Evolutionary conservation across 2,329 filamentous ascomycete genomes (phyloP).

Genomic region (Cercospora sojina): DNA sequence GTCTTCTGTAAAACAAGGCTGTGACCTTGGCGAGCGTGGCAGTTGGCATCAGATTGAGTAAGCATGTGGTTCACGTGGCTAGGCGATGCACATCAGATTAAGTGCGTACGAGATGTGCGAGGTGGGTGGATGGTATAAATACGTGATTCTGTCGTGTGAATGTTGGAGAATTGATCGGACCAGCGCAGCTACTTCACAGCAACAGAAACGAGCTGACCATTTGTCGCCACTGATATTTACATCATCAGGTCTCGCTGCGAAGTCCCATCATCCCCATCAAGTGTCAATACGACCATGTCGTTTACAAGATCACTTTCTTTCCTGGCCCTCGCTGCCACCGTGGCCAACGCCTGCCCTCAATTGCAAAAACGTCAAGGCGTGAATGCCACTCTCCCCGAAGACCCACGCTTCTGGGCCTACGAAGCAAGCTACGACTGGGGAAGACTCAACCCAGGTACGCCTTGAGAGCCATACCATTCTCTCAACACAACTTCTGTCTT

Average conservation of each 20-base stretch:
- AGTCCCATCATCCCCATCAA: not conserved
- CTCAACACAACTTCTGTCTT: not conserved
- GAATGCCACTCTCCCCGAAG: constrained; percentile 12
- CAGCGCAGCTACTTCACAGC: not conserved
- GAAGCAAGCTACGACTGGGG: constrained; percentile 28
- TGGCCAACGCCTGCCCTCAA: constrained; percentile 14
- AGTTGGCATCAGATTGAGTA: not conserved
- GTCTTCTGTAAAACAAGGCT: not conserved
- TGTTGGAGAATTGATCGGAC: not conserved
- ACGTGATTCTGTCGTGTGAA: not conserved
- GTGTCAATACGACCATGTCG: not conserved
- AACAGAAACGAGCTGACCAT: not conserved
- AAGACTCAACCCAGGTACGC: constrained; percentile 21
- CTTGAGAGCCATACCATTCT: not conserved
- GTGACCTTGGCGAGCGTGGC: constrained; percentile 3
- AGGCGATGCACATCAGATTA: not conserved
- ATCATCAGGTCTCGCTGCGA: not conserved
- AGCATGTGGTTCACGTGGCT: not conserved
- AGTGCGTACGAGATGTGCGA: not conserved
- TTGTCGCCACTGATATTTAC: not conserved
- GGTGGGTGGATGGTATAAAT: not conserved
- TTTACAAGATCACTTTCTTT: not conserved
- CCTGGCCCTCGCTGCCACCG: not conserved
- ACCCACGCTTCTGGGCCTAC: constrained; percentile 26
- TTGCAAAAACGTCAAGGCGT: constrained; percentile 19